Evolutionary conservation across 2,329 filamentous ascomycete genomes (phyloP).

Genomic region (Canariomyces notabilis): DNA sequence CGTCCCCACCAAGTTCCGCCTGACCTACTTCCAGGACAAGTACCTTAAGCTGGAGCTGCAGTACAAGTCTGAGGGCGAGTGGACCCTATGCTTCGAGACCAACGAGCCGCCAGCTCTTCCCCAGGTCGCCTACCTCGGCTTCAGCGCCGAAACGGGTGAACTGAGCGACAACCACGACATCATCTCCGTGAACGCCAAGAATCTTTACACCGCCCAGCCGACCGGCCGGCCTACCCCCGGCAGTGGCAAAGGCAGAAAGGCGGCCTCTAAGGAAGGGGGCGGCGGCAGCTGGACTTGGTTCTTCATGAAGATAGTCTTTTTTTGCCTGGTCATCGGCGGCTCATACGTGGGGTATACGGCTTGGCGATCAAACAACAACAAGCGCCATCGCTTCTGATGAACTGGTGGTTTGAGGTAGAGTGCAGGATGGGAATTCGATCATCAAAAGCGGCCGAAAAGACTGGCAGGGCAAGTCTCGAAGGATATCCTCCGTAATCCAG

Average conservation of each 20-base stretch:
- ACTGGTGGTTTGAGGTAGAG: background rate
- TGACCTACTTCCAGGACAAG: constrained; percentile 98
- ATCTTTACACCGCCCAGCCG: constrained; percentile 68
- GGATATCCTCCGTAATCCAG: too few species aligned
- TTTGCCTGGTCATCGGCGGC: constrained; percentile 64
- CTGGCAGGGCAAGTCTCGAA: too few species aligned
- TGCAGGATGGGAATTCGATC: constrained; percentile 6
- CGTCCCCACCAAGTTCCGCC: constrained; percentile 74
- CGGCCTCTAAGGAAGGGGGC: constrained; percentile 37
- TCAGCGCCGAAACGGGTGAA: constrained; percentile 89
- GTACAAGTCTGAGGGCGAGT: constrained; percentile 86
- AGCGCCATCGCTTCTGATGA: constrained; percentile 51
- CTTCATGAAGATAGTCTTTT: constrained; percentile 76
- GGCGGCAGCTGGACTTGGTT: constrained; percentile 56
- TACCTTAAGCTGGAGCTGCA: constrained; percentile 83
- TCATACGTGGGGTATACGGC: constrained; percentile 82
- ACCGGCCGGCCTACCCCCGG: constrained; percentile 36
- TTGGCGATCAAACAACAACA: constrained; percentile 64
- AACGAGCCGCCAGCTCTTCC: constrained; percentile 71
- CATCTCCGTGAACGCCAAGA: constrained; percentile 77
- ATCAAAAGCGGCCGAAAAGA: constrained; percentile 13
- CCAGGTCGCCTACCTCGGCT: constrained; percentile 67
- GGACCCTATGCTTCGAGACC: constrained; percentile 83
- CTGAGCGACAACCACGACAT: constrained; percentile 98
- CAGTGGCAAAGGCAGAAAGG: constrained; percentile 30